A percentile compares a stretch with the other conserved stretches of the same genome.
phyloP scores from a whole-genome alignment of 2,329 filamentous ascomycete species.

The Chaetomiaceae sp. region DNA sequence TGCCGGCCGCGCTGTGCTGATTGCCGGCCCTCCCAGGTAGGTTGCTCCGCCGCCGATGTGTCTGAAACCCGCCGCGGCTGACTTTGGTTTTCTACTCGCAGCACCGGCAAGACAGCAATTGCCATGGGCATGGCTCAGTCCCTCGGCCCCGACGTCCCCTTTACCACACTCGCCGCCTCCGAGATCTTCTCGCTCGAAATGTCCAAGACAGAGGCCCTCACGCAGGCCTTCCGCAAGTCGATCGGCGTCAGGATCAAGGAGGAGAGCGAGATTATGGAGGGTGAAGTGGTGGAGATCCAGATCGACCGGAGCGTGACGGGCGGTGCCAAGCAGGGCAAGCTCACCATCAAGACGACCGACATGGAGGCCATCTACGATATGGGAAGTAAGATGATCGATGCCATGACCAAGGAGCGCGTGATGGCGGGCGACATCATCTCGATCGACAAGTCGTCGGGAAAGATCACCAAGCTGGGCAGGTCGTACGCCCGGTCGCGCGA shows the following conservation, averaged over 20 bases:
- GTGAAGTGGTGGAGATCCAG: slow-evolving; percentile 97
- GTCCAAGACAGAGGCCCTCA: slow-evolving; percentile 98
- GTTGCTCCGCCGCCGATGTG: not conserved
- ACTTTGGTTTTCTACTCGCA: slow-evolving; percentile 33
- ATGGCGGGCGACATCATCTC: slow-evolving; percentile 98
- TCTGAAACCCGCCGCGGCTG: not conserved
- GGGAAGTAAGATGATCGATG: slow-evolving; percentile 99
- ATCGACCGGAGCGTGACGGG: slow-evolving; percentile 96
- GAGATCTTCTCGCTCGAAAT: slow-evolving; percentile 99
- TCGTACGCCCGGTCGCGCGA: slow-evolving; percentile 93
- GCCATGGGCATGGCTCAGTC: slow-evolving; percentile 99
- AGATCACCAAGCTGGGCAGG: slow-evolving; percentile 94
- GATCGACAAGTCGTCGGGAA: slow-evolving; percentile 96
- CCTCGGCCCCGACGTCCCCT: slow-evolving; percentile 87
- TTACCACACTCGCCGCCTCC: slow-evolving; percentile 90
- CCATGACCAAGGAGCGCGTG: slow-evolving; percentile 98
- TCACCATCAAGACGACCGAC: slow-evolving; percentile 98
- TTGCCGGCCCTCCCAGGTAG: slow-evolving; percentile 84
- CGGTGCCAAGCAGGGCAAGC: slow-evolving; percentile 95
- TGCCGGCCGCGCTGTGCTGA: slow-evolving; percentile 87
- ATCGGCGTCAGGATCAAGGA: slow-evolving; percentile 98
- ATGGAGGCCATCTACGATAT: slow-evolving; percentile 99
- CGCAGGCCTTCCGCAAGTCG: slow-evolving; percentile 97
- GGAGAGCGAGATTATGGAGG: slow-evolving; percentile 98
- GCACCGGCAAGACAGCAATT: slow-evolving; percentile 97